Percentiles rank a stretch among this genome's conserved stretches.
These are phyloP conservation scores for Geotrichum aggregatum DNA, from an alignment of 1,139 yeast species.

Conservation along the genomic window DNA sequence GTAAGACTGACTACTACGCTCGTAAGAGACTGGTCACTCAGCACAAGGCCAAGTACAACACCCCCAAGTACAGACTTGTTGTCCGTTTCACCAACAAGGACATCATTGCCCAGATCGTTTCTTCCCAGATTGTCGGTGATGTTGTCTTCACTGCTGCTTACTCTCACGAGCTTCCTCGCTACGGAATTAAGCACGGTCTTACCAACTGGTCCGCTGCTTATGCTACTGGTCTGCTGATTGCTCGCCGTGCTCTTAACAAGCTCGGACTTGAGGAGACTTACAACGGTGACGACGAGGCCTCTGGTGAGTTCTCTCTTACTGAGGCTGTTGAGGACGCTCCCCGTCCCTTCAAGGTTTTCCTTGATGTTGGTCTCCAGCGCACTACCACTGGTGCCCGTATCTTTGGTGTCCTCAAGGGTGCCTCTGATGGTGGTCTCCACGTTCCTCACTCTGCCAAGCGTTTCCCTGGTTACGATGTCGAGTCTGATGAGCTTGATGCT, in stretches of 20 bases:
- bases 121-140: constrained; percentile 97
- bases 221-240: constrained; percentile 97
- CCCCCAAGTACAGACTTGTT: constrained; percentile 99
- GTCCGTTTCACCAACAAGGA: constrained; percentile 99
- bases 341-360: constrained; percentile 99
- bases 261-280: constrained; percentile 98
- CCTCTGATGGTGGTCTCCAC: constrained; percentile 99
- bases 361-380: constrained; percentile 99
- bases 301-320: constrained; percentile 97
- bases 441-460: constrained; percentile 99
- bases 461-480: constrained; percentile 99
- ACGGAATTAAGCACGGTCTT: constrained; percentile 98
- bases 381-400: constrained; percentile 99
- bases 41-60: constrained; percentile 99
- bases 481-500: constrained; percentile 95
- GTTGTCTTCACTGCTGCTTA: constrained; percentile 95
- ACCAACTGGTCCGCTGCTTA: constrained; percentile 99
- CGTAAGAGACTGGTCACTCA: constrained; percentile 99
- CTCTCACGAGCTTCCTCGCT: constrained; percentile 97
- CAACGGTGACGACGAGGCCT: constrained; percentile 98
- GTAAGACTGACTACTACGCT: constrained; percentile 99
- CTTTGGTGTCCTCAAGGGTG: constrained; percentile 99
- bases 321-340: constrained; percentile 99
- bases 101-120: constrained; percentile 94
- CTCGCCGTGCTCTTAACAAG: constrained; percentile 98